phyloP scores from a whole-genome alignment of 2,329 filamentous ascomycete genomes.

The Escovopsis sp. region DNA sequence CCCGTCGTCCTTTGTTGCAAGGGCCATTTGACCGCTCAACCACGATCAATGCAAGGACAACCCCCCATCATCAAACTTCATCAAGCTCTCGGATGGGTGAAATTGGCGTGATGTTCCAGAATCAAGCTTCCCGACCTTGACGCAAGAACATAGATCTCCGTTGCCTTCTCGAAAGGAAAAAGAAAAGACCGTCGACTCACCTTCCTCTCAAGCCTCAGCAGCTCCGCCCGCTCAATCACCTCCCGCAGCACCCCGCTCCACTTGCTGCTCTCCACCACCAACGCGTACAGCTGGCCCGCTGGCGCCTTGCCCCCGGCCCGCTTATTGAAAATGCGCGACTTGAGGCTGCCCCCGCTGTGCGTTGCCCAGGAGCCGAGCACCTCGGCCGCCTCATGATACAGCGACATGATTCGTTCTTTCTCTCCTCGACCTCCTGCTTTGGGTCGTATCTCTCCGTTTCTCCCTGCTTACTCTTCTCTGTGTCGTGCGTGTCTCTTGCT shows the following conservation, averaged over 20 bases:
- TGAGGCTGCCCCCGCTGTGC: constrained; percentile 58
- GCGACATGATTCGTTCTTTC: constrained; percentile 49
- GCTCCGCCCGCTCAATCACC: constrained; percentile 65
- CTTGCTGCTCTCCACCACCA: constrained; percentile 77
- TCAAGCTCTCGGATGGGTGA: no score
- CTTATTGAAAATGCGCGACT: constrained; percentile 66
- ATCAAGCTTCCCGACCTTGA: no score
- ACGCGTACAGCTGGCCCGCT: constrained; percentile 70
- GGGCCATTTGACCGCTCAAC: no score
- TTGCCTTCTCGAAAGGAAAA: not conserved
- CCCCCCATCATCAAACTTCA: constrained; percentile 3
- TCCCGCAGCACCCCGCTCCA: constrained; percentile 79
- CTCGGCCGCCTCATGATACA: constrained; percentile 82
- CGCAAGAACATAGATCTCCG: not conserved
- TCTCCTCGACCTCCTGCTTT: no score
- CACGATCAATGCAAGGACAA: not conserved
- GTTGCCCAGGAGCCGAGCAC: constrained; percentile 44
- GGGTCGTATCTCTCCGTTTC: not conserved
- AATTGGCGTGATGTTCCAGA: no score
- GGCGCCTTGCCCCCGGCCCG: constrained; percentile 61
- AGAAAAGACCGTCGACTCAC: constrained; percentile 35
- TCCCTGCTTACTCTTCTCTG: not conserved
- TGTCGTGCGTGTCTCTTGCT: not conserved
- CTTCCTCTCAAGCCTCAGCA: constrained; percentile 73
- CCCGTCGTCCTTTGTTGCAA: no score